Evolutionary conservation across 345 rosid species (phyloP), one percentile per base, ranked within the genome.

Genomic region (Hibiscus trionum): DNA sequence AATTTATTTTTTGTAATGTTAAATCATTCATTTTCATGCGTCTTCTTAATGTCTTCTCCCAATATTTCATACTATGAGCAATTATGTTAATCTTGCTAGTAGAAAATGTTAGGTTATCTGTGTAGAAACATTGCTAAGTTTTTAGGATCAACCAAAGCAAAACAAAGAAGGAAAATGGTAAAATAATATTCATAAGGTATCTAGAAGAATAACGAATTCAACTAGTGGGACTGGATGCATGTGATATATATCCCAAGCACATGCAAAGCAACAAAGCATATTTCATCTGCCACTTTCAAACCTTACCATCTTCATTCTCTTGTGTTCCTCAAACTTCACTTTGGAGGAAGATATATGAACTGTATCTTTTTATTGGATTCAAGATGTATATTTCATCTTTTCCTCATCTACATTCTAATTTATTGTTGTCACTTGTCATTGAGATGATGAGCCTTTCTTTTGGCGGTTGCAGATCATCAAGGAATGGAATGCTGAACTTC

Each of bases 401-500:
- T 39, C 39, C 21, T 3, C 12, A 5, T 24, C 39, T 66, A 5
- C 42, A 63, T 21, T 76, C 56, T 12, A 50, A 14, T 71, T 60
- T 56, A 66, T 26, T 46, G 35, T 37, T 55, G 17, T 21, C 24
- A 21, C 0, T 21, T 21, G 24, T 19, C 42, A 7, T 37, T 56
- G 11, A 72, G 17, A 44, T 52, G 70, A 27, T 77, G 15, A 55
- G 60, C 19, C 17, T 62, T 58, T 8, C 27, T 7, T 26, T n/a
- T 47, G 62, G 75, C 61, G 46, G 75, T 71, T 75, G 79, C 77
- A 95, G 99, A 92, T 93, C 73, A 95, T 95, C 80, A 96, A 88
- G 81, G 96, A 89, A 78, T 93, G 99, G 98, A 96, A 96, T 75
- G 76, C 88, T 72, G 98, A 96, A 82, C 86, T 96, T 74, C 97